Conservation (phyloP, 441 rosid genomes). For the Corymbia citriodora region DNA sequence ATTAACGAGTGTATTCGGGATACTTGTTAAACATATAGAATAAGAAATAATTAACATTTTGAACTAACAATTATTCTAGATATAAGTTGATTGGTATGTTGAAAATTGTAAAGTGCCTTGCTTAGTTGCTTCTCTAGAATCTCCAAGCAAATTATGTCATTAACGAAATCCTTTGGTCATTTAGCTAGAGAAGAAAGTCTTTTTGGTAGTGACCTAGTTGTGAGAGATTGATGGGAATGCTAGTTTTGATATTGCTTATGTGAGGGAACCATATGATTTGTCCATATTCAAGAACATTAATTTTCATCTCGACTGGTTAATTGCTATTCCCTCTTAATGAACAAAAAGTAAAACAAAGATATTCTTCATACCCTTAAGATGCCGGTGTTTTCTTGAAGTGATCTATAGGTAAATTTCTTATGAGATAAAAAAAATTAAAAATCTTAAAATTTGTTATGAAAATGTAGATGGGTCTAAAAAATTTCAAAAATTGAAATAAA, state of each 20-base stretch:
- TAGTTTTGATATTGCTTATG: not conserved
- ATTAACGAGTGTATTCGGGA: not conserved
- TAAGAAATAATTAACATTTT: not conserved
- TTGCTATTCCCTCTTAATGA: not conserved
- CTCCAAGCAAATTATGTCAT: not conserved
- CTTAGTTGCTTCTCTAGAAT: not conserved
- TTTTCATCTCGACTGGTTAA: too few species aligned
- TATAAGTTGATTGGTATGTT: not conserved
- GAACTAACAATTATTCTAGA: not conserved
- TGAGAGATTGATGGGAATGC: not conserved
- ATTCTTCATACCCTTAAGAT: not conserved
- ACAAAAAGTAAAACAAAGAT: not conserved
- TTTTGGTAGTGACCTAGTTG: not conserved
- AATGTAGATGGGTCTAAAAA: too few species aligned
- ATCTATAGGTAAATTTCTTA: too few species aligned
- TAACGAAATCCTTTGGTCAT: not conserved
- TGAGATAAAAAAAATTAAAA: rapidly evolving
- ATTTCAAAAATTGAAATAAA: rapidly evolving
- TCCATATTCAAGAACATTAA: not conserved
- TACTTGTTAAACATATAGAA: not conserved
- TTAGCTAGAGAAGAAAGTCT: not conserved
- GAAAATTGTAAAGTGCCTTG: not conserved
- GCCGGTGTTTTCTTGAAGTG: not conserved
- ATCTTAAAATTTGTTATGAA: rapidly evolving
- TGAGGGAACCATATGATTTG: not conserved